Evolutionary conservation across 2,329 filamentous ascomycete genomes (phyloP).

Genomic region (Fusarium proliferatum): DNA sequence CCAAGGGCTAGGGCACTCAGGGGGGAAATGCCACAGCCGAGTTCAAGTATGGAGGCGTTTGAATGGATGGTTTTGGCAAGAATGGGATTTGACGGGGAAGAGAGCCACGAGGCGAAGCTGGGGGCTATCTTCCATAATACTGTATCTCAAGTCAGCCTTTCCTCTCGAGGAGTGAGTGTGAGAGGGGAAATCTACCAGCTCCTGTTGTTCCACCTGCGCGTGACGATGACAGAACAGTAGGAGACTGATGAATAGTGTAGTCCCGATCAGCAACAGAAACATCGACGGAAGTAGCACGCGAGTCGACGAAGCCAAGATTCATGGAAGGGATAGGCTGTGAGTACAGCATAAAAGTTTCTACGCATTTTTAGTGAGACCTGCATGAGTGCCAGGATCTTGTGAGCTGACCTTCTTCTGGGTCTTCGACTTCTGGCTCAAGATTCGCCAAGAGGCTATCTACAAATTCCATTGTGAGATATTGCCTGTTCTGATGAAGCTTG

Average conservation of each 20-base stretch:
- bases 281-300: slow-evolving; percentile 72
- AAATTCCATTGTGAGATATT: slow-evolving; percentile 22
- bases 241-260: slow-evolving; percentile 84
- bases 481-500: background rate
- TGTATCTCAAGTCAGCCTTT: slow-evolving; percentile 46
- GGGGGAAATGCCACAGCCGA: slow-evolving; percentile 89
- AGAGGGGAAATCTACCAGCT: slow-evolving; percentile 54
- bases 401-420: slow-evolving; percentile 60
- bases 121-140: slow-evolving; percentile 95
- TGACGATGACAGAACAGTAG: slow-evolving; percentile 80
- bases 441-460: slow-evolving; percentile 42
- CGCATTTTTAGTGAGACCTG: slow-evolving; percentile 5
- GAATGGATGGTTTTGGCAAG: slow-evolving; percentile 62
- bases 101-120: slow-evolving; percentile 83
- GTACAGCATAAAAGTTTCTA: slow-evolving; percentile 91
- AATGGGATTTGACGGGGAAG: slow-evolving; percentile 70
- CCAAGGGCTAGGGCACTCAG: slow-evolving; percentile 78
- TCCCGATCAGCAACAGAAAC: slow-evolving; percentile 76
- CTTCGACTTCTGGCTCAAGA: slow-evolving; percentile 58
- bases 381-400: background rate
- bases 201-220: slow-evolving; percentile 71
- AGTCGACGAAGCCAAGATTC: slow-evolving; percentile 87
- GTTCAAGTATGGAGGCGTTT: slow-evolving; percentile 75
- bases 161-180: background rate
- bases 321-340: slow-evolving; percentile 78